Percentiles rank a stretch among this genome's conserved stretches.
These are phyloP conservation scores for Naganishia randhawae DNA, from an alignment of 768 basidiomycete species.

Conservation along the genomic window DNA sequence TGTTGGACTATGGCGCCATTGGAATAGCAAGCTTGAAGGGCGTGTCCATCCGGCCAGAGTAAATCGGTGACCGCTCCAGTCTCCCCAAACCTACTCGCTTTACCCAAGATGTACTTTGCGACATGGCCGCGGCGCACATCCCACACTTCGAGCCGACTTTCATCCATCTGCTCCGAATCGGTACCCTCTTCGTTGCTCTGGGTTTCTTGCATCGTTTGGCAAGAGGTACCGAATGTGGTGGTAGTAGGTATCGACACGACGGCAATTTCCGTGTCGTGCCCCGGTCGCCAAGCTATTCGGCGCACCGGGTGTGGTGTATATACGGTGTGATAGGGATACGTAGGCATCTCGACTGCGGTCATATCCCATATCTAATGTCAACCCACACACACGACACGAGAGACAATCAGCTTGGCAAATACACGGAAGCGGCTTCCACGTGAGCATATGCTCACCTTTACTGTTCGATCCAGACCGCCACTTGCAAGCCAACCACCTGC, in stretches of 20 bases:
- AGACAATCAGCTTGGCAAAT: neutral
- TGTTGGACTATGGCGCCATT: conserved; percentile 43
- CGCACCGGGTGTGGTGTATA: conserved; percentile 44
- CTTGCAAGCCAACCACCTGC: conserved; percentile 47
- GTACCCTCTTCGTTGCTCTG: conserved; percentile 1
- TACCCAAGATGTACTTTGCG: conserved; percentile 42
- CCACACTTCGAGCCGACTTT: conserved; percentile 49
- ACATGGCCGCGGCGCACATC: conserved; percentile 46
- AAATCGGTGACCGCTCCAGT: conserved; percentile 37
- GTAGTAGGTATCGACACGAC: conserved; percentile 38
- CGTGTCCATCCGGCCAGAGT: conserved; percentile 36
- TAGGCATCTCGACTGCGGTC: conserved; percentile 32
- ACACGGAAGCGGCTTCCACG: too few relatives aligned
- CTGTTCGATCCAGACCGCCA: conserved; percentile 45
- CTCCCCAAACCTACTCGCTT: conserved; percentile 22
- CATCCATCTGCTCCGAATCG: conserved; percentile 20
- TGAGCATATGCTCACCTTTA: conserved; percentile 39
- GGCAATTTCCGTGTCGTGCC: conserved; percentile 44
- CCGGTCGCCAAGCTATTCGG: conserved; percentile 44
- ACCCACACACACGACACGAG: neutral
- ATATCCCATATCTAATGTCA: conserved; percentile 48
- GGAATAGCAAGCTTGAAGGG: conserved; percentile 42
- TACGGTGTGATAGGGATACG: conserved; percentile 39
- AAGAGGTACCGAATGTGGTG: neutral
- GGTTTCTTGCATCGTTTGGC: conserved; percentile 8